Evolutionary conservation across 768 basidiomycete genomes (phyloP), one percentile per base, ranked within the genome.

Genomic region (Naganishia kalamii): DNA sequence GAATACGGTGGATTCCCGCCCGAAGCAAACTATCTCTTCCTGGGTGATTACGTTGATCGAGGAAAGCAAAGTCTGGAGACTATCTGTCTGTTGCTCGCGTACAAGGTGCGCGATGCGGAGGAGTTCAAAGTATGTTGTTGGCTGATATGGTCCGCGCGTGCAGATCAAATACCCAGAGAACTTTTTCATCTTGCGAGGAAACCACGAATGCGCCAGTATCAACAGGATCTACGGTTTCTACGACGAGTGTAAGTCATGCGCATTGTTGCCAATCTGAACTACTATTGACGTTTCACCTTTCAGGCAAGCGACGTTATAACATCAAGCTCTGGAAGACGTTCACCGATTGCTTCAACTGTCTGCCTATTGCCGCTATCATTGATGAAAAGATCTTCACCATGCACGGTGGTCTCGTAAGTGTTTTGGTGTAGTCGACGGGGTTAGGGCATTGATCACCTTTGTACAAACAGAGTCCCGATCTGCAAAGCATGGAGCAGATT

Each of bases 261-360:
- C 47, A 32, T 29, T 5, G 2, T 4, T 10, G 7, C 30, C 4
- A 7, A 35, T 19, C 35, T 57, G 19, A 33, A 30, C 29, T 40
- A 48, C 41, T 23, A 17, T 19, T 41, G 37, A 62, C 62, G 0
- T 41, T 12, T 41, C 11, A 41, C 35, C 17, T 46, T 17, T 35
- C 77, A 98, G 94, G 94, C 85, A 99, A 99, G 84, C 91, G 94
- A 78, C 87, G 94, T 77, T 98, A 97, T 85, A 99, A 98, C 83
- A 99, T 99, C 85, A 99, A 99, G 80, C 84, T 97, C 77, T 99
- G 94, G 94, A 99, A 99, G 84, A 99, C 94, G 37, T 99, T 99
- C 80, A 99, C 94, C 66, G 94, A 99, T 79, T 97, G 94, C 82
- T 99, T 99, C 85, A 99, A 99, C 82, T 98, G 94, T 79, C 82